Base-by-base conservation (phyloP, 371 early-diverging fungal species). In the Mortierella sp. region DNA sequence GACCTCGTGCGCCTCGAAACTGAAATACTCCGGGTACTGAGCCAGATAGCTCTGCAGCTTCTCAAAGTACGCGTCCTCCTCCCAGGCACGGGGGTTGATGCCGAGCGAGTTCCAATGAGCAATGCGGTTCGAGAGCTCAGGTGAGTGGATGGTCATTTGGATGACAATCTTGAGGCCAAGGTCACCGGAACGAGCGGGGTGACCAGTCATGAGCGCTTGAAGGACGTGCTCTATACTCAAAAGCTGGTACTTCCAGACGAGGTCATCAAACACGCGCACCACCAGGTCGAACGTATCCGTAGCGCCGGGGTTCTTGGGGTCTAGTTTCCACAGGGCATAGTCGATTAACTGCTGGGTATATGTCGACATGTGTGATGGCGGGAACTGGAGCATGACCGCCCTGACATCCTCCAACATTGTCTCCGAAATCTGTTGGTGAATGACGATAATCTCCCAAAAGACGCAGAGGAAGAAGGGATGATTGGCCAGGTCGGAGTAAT, bases 201-300 rank as follows among this genome's bases (percentile, higher is more conserved):
- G 92, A 10, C 95, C 95, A 45, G 94, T 92, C 58, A 90, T 88
- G 73, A 96, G 82, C 2, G 95, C 95, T 85, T 93, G 93, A 3
- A 95, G 82, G 8, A 94, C 91, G 80, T 96, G 95, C 74, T 95
- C 95, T 77, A 95, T 93, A 73, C 90, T 90, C 47, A 96, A 78
- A 80, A 95, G 89, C 70, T 94, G 95, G 74, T 93, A 89, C 68
- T 90, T 92, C 94, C 95, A 96, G 26, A 95, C 93, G 50, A 96
- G 90, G 6, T 92, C 90, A 52, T 95, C 94, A 73, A 96, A 85
- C 28, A 84, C 91, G 57, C 74, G 81, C 54, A 89, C 90, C 19
- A 90, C 83, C 77, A 88, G 83, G 34, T 89, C 89, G 31, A 88
- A 73, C 21, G 88, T 58, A 52, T 74, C 83, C 19, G 76, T 77